phyloP scores from a whole-genome alignment of 2,329 filamentous ascomycete genomes.

The Achaetomium macrosporum region DNA sequence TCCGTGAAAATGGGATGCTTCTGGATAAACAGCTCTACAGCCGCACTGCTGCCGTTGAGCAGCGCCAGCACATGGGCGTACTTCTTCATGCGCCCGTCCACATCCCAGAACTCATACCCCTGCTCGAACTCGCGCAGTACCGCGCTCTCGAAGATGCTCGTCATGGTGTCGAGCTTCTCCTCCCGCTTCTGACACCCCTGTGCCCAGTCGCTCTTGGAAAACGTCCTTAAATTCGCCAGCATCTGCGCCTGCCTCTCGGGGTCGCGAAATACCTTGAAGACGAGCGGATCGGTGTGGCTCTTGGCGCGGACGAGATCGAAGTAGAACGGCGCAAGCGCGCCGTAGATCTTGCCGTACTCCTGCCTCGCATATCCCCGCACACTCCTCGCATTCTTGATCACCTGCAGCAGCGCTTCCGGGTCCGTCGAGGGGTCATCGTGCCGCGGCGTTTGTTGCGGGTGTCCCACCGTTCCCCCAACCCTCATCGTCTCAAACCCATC shows the following conservation, averaged over 20 bases:
- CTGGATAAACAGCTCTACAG: slow-evolving; percentile 78
- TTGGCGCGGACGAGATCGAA: slow-evolving; percentile 67
- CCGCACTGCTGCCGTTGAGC: slow-evolving; percentile 73
- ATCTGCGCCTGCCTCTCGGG: slow-evolving; percentile 89
- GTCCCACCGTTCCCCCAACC: slow-evolving; percentile 42
- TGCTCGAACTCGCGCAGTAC: slow-evolving; percentile 89
- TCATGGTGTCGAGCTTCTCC: slow-evolving; percentile 67
- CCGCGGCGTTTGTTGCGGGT: too few species aligned
- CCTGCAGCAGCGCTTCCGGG: slow-evolving; percentile 58
- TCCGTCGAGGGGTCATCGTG: slow-evolving; percentile 45
- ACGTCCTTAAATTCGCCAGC: slow-evolving; percentile 71
- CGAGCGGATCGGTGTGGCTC: slow-evolving; percentile 70
- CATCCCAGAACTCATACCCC: slow-evolving; percentile 82
- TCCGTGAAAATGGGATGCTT: slow-evolving; percentile 81
- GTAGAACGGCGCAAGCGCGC: slow-evolving; percentile 84
- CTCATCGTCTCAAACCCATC: slow-evolving; percentile 80
- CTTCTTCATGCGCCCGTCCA: slow-evolving; percentile 80
- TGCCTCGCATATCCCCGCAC: slow-evolving; percentile 78
- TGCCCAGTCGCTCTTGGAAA: slow-evolving; percentile 74
- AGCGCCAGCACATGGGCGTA: slow-evolving; percentile 81
- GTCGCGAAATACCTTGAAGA: slow-evolving; percentile 82
- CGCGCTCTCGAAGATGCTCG: slow-evolving; percentile 80
- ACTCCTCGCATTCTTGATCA: slow-evolving; percentile 67
- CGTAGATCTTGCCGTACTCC: slow-evolving; percentile 87
- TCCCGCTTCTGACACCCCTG: slow-evolving; percentile 66